phyloP scores from a whole-genome alignment of 2,329 filamentous ascomycete genomes.

The Blastomyces gilchristii region DNA sequence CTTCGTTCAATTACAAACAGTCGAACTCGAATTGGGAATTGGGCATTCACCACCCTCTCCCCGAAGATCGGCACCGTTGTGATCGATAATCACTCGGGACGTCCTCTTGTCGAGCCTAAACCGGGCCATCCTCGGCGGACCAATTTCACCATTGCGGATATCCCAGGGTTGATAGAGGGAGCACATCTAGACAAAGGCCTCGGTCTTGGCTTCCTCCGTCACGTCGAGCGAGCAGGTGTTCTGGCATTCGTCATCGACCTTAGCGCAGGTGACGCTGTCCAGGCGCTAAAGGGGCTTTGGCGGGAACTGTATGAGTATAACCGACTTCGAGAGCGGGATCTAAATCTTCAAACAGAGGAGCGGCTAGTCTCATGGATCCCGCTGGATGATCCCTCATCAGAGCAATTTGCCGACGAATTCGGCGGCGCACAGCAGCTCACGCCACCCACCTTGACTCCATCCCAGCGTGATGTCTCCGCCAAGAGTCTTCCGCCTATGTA shows the following conservation, averaged over 20 bases:
- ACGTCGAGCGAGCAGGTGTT: constrained; percentile 87
- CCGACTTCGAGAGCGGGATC: constrained; percentile 62
- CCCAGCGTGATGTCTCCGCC: constrained; percentile 27
- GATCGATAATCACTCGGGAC: constrained; percentile 73
- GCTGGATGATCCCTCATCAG: constrained; percentile 19
- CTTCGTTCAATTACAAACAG: constrained; percentile 80
- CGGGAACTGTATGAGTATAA: constrained; percentile 84
- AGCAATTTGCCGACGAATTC: constrained; percentile 13
- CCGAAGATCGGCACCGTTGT: constrained; percentile 95
- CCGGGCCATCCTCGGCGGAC: constrained; percentile 51
- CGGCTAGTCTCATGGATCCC: constrained; percentile 47
- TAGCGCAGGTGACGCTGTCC: constrained; percentile 64
- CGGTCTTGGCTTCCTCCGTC: constrained; percentile 81
- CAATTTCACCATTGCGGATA: constrained; percentile 88
- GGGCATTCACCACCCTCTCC: constrained; percentile 93
- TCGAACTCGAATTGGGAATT: constrained; percentile 78
- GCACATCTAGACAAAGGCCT: constrained; percentile 87
- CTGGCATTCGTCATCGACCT: constrained; percentile 92
- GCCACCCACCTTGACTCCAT: constrained; percentile 8
- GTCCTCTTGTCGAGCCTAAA: constrained; percentile 47
- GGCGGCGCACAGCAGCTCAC: constrained; percentile 1
- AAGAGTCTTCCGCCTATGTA: constrained; percentile 60
- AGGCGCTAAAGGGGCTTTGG: constrained; percentile 74
- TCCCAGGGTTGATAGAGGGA: constrained; percentile 84
- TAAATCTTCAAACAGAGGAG: constrained; percentile 53